Base-by-base conservation (phyloP, 164 flowering plant species). In the Malania oleifera region DNA sequence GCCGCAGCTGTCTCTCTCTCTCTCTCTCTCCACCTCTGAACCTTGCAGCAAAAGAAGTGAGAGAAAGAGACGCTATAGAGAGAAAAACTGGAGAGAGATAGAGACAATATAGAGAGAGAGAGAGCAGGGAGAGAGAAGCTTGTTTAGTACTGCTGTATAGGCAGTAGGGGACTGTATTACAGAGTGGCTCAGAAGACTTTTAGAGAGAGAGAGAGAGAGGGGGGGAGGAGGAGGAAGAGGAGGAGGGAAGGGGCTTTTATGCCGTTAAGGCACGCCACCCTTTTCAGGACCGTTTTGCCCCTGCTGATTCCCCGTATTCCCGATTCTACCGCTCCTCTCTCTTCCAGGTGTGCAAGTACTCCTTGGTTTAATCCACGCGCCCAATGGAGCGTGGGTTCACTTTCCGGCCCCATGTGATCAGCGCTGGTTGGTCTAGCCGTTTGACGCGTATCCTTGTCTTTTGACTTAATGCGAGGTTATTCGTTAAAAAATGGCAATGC, bases 201-300 rank as follows among this genome's bases (percentile, higher is more conserved):
- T 46, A 24, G 48, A 53, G 57, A 39, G 17, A 7, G 17, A 39
- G 46, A 55, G 37, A 31, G 37, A 31, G 37, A 31, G 41, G 13
- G 41, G 14, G 41, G 2, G 14, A 1, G 41, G n/a, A n/a, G n/a
- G n/a, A n/a, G n/a, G n/a, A n/a, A n/a, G n/a, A n/a, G n/a, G n/a
- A n/a, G n/a, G n/a, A n/a, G n/a, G n/a, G n/a, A n/a, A n/a, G n/a
- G n/a, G n/a, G 63, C 59, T 69, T 67, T 72, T 72, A 65, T 70
- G 73, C 71, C 73, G 75, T 70, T 72, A 70, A 54, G 40, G 74
- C 76, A 70, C 76, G 77, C 75, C 72, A 77, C 60, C 56, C 40
- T 65, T 54, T 57, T 22, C 24, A 29, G 43, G 59, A 49, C 75
- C 20, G 11, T 41, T 62, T 40, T 67, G 22, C 72, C 72, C 75